Percentiles rank a stretch among this genome's conserved stretches.
These are phyloP conservation scores for Mycena latifolia DNA, from an alignment of 768 basidiomycete genomes.

Conservation along the genomic window DNA sequence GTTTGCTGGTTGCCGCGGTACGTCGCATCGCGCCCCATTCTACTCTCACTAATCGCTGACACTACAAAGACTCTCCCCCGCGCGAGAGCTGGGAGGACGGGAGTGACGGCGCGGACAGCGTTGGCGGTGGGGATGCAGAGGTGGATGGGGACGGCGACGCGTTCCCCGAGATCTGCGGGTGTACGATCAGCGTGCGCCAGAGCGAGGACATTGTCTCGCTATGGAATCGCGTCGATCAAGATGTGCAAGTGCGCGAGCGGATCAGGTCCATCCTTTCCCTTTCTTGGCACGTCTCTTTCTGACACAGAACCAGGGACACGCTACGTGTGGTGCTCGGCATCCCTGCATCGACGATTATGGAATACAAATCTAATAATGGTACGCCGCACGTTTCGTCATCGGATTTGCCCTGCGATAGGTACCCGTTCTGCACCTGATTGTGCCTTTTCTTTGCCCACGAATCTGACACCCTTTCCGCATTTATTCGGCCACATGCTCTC, in stretches of 20 bases:
- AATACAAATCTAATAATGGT: constrained; percentile 97
- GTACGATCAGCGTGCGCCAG: constrained; percentile 93
- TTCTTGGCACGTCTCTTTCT: too few species aligned
- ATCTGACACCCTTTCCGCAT: too few species aligned
- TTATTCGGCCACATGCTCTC: too few species aligned
- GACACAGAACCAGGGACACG: constrained; percentile 77
- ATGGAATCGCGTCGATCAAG: constrained; percentile 90
- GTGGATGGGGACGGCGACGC: constrained; percentile 54
- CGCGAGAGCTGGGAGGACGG: constrained; percentile 48
- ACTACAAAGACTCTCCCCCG: background rate
- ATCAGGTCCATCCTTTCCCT: constrained; percentile 71
- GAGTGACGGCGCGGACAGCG: constrained; percentile 46
- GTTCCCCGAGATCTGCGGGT: constrained; percentile 92
- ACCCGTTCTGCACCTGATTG: too few species aligned
- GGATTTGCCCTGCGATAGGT: too few species aligned
- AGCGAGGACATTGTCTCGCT: constrained; percentile 94
- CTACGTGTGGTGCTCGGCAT: constrained; percentile 83
- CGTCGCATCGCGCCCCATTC: constrained; percentile 13
- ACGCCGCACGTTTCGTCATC: too few species aligned
- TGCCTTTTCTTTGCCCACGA: too few species aligned
- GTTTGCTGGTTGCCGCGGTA: constrained; percentile 76
- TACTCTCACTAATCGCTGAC: background rate
- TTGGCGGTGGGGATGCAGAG: constrained; percentile 65
- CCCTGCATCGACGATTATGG: constrained; percentile 84
- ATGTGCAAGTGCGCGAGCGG: constrained; percentile 80